Evolutionary conservation across 2,329 filamentous ascomycete species (phyloP).

Genomic region (Nemania sp.): DNA sequence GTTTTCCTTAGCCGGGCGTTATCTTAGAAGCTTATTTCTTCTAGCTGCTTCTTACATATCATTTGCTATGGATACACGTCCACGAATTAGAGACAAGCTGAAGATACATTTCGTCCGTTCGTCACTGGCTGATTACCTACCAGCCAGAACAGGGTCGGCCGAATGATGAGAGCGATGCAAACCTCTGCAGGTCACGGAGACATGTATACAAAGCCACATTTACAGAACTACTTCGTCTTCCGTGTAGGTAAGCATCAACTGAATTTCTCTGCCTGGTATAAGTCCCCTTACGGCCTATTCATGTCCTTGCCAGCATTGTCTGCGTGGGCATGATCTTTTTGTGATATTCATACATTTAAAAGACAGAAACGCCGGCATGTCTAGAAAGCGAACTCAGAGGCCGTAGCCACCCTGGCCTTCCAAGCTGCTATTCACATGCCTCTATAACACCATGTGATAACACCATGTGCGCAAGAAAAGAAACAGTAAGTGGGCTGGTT

Average conservation of each 20-base stretch:
- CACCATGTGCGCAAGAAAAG: conserved; percentile 19
- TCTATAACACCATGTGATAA: conserved; percentile 25
- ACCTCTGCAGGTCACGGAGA: too few species aligned
- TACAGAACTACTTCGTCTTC: not conserved
- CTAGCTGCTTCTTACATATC: too few species aligned
- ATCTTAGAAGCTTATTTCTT: too few species aligned
- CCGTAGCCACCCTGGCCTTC: not conserved
- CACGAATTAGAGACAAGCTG: too few species aligned
- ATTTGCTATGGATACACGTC: too few species aligned
- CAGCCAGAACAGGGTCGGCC: too few species aligned
- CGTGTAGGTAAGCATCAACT: conserved; percentile 3
- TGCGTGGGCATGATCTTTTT: conserved; percentile 4
- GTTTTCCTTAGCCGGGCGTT: too few species aligned
- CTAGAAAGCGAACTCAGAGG: conserved; percentile 7
- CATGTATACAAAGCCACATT: not conserved
- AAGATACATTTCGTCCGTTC: too few species aligned
- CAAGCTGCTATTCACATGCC: conserved; percentile 11
- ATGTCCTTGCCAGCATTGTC: not conserved
- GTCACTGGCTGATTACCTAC: too few species aligned
- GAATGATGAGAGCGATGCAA: too few species aligned
- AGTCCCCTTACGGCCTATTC: not conserved
- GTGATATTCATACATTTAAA: conserved; percentile 21
- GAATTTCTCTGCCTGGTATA: conserved; percentile 9
- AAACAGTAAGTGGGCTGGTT: conserved; percentile 5
- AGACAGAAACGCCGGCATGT: conserved; percentile 3